A percentile compares a stretch with the other conserved stretches of the same genome.
Conservation (phyloP, 2,329 filamentous ascomycete genomes). For the Grosmannia penicillata region DNA sequence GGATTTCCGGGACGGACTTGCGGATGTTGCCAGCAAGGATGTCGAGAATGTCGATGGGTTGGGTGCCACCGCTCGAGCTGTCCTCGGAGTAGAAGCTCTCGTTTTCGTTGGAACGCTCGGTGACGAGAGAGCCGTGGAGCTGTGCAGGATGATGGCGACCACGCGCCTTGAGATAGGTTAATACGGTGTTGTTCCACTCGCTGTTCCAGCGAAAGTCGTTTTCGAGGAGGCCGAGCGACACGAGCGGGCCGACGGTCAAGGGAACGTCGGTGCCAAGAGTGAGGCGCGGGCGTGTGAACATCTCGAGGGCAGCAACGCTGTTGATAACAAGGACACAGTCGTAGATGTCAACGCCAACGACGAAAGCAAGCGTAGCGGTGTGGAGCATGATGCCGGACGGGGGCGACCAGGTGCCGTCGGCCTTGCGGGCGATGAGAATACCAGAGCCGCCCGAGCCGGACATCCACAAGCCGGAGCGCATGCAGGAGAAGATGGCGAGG, state of each 20-base stretch:
- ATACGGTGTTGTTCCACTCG: constrained; percentile 37
- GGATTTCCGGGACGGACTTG: constrained; percentile 37
- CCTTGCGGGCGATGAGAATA: constrained; percentile 67
- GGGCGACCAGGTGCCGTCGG: constrained; percentile 54
- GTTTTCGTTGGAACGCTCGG: constrained; percentile 43
- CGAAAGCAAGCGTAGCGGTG: constrained; percentile 75
- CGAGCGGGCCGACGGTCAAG: constrained; percentile 38
- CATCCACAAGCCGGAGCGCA: constrained; percentile 85
- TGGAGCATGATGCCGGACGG: constrained; percentile 85
- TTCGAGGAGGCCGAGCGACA: constrained; percentile 34
- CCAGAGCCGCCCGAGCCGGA: constrained; percentile 85
- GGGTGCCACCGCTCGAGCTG: background rate
- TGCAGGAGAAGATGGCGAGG: constrained; percentile 86
- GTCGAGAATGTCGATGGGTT: constrained; percentile 34
- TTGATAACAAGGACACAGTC: constrained; percentile 92
- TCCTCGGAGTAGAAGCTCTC: constrained; percentile 39
- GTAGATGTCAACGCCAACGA: constrained; percentile 87
- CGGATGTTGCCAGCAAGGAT: constrained; percentile 42
- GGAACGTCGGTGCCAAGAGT: constrained; percentile 35
- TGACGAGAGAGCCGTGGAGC: constrained; percentile 40
- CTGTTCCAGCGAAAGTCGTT: constrained; percentile 28
- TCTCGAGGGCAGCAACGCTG: constrained; percentile 66
- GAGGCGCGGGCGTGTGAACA: constrained; percentile 64
- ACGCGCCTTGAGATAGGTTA: constrained; percentile 44
- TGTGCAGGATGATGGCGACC: constrained; percentile 40